Evolutionary conservation across 495 filamentous ascomycete genomes (phyloP).

Genomic region (Aspergillus ostianus): DNA sequence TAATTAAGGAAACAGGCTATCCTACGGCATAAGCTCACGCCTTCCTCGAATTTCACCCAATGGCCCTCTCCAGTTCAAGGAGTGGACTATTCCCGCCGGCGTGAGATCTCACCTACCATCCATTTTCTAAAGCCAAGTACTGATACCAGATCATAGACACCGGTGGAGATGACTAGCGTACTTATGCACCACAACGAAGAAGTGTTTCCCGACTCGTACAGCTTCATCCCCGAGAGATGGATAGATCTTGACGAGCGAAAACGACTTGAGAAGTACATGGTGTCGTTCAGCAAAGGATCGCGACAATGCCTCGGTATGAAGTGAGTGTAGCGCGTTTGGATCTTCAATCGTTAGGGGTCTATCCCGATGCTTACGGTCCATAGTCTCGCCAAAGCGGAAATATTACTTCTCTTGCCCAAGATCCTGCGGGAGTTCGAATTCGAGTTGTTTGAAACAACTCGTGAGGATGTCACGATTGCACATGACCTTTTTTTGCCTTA

Average conservation of each 20-base stretch:
- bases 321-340: slow-evolving; percentile 11
- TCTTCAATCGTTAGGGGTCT: too few species aligned
- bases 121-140: neutral
- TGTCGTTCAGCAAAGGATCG: slow-evolving; percentile 48
- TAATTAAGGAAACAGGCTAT: slow-evolving; percentile 17
- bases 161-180: slow-evolving; percentile 41
- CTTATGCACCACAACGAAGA: slow-evolving; percentile 39
- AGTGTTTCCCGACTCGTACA: slow-evolving; percentile 40
- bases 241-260: slow-evolving; percentile 26
- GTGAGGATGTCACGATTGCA: slow-evolving; percentile 11
- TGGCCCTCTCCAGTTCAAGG: slow-evolving; percentile 32
- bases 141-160: slow-evolving; percentile 21
- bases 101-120: slow-evolving; percentile 12
- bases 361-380: neutral
- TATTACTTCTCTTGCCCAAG: slow-evolving; percentile 11
- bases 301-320: slow-evolving; percentile 53
- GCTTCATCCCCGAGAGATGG: slow-evolving; percentile 48
- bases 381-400: slow-evolving; percentile 12
- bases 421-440: slow-evolving; percentile 7
- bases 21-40: slow-evolving; percentile 32
- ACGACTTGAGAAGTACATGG: slow-evolving; percentile 43
- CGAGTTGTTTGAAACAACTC: slow-evolving; percentile 14
- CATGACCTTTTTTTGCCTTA: slow-evolving; percentile 16
- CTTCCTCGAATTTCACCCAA: slow-evolving; percentile 36
- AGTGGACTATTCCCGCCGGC: slow-evolving; percentile 48